Conservation (phyloP, 106 monocot genomes). For the Dendrobium officinale region DNA sequence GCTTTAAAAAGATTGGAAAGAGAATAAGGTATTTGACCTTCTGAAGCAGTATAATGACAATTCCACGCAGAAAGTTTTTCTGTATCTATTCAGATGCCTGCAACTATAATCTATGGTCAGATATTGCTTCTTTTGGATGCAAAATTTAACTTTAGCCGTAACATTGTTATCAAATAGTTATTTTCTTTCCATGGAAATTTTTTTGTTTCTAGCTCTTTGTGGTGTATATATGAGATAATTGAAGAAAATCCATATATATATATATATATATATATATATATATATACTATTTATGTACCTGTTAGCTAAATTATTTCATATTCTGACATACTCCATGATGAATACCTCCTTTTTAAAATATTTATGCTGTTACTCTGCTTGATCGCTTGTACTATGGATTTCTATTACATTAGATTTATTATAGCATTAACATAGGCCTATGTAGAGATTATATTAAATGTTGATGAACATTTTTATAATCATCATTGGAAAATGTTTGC, state of each 20-base stretch:
- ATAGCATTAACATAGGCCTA: neutral
- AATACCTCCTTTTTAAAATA: neutral
- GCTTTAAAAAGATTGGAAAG: slow-evolving; percentile 92
- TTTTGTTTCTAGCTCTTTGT: neutral
- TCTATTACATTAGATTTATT: neutral
- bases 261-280: too few relatives aligned
- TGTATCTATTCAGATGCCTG: neutral
- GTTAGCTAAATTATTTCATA: too few relatives aligned
- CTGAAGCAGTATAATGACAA: neutral
- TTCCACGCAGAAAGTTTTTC: neutral
- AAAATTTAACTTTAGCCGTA: neutral
- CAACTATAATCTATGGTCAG: neutral
- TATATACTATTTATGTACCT: too few relatives aligned
- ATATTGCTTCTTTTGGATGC: neutral
- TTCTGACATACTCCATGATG: neutral
- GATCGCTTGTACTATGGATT: too few relatives aligned
- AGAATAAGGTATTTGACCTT: slow-evolving; percentile 66
- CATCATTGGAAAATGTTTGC: neutral
- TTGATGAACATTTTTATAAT: neutral
- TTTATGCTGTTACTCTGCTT: neutral
- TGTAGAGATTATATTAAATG: neutral
- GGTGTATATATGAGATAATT: neutral
- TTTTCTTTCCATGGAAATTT: neutral
- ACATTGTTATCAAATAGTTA: neutral
- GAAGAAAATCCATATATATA: neutral